phyloP scores from a whole-genome alignment of 140 eudicot genomes.

The Senecio squalidus region DNA sequence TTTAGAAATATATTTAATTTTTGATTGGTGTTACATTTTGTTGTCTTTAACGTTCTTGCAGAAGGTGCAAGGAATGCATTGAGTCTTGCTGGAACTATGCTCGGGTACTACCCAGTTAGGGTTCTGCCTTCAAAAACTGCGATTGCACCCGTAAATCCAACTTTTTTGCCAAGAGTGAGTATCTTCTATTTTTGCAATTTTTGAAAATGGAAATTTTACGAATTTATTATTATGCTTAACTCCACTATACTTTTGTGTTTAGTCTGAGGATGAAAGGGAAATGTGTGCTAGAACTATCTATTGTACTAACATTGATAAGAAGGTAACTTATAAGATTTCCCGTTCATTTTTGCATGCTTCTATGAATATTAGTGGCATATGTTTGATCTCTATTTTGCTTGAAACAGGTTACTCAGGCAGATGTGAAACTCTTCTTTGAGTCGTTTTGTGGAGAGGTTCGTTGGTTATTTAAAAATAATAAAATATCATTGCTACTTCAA shows the following conservation, averaged over 20 bases:
- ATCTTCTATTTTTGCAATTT: conserved; percentile 15
- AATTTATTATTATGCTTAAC: conserved; percentile 27
- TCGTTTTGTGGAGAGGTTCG: conserved; percentile 84
- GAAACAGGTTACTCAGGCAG: conserved; percentile 76
- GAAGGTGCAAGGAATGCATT: conserved; percentile 86
- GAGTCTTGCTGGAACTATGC: conserved; percentile 93
- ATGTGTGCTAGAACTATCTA: conserved; percentile 95
- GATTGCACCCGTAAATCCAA: conserved; percentile 93
- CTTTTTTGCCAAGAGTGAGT: conserved; percentile 69
- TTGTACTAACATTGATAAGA: conserved; percentile 90
- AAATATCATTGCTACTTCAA: not conserved
- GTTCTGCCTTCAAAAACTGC: conserved; percentile 98
- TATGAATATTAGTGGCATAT: conserved; percentile 32
- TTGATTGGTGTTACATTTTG: conserved; percentile 10
- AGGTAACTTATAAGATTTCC: conserved; percentile 52
- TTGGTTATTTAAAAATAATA: conserved; percentile 4
- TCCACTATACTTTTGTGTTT: not conserved
- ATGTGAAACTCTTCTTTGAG: conserved; percentile 72
- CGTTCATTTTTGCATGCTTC: too few relatives aligned
- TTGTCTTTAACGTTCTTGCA: conserved; percentile 23
- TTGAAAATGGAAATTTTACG: conserved; percentile 17
- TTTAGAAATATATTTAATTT: not conserved
- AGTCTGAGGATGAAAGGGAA: conserved; percentile 97
- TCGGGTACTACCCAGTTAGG: conserved; percentile 87
- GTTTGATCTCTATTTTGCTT: conserved; percentile 6